Evolutionary conservation across 139 green algal species (phyloP), one percentile per base, ranked within the genome.

Genomic region (Tetraselmis striata): DNA sequence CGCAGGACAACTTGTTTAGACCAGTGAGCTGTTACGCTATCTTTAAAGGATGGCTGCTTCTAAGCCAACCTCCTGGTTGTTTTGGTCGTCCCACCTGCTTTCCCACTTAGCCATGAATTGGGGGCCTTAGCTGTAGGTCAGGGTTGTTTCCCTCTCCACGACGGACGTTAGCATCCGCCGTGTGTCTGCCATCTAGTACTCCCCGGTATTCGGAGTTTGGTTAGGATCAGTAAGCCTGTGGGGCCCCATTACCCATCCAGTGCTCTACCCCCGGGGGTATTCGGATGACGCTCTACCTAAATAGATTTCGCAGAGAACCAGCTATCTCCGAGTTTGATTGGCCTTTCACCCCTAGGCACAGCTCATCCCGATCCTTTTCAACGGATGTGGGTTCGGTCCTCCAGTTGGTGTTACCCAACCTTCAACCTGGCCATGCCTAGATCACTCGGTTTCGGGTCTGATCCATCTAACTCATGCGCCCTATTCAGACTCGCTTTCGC

Each of bases 401-500:
- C 79, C 81, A 86, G 75, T 84, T 83, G 25, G 85, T 90, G 75
- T 89, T 92, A 90, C 77, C 85, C 28, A 81, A 84, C 80, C 79
- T 90, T 90, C 84, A 87, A 86, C 85, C 85, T 90, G 88, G 78
- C 80, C 85, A 87, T 90, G 81, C 84, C 28, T 88, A 94, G 91
- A 90, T 93, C 91, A 92, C 88, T 31, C 82, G 85, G 88, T 91
- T 92, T 92, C 89, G 91, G 86, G 91, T 91, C 85, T 89, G 87
- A 79, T 85, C 30, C 59, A 77, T 80, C 28, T 30, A 80, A 90
- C 87, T 78, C 32, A 74, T n/a, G 18, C 30, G 82, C 75, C 84
- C 78, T 84, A 77, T 90, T 86, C 31, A 84, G 82, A 87, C 85
- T 90, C 32, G 87, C 59, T 81, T 92, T 93, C 80, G 77, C 87